Evolutionary conservation across 805 yeast species (phyloP), one percentile per base, ranked within the genome.

Genomic region (Metschnikowia reukaufii): DNA sequence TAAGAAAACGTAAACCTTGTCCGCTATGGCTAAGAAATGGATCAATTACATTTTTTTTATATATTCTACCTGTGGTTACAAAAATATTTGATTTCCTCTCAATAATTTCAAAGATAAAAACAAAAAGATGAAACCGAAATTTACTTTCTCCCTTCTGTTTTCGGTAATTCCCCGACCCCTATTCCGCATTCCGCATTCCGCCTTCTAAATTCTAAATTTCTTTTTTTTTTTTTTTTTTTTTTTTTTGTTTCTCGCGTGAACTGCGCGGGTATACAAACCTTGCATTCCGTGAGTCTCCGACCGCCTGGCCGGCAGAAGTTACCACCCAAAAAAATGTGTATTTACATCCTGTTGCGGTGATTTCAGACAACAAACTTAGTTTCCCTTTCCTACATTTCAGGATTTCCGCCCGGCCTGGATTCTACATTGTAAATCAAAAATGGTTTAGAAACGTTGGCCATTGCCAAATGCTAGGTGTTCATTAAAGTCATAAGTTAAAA

Each of bases 401-500:
- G n/a, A n/a, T n/a, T n/a, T 9, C 8, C 8, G 4, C 5, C 29
- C 12, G 12, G 12, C 12, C 12, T 25, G 3, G 3, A 4, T 2
- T 2, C 5, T 25, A 25, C 29, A 25, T 9, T 3, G 8, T 3
- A 4, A 25, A 25, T 25, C 29, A 25, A 25, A 25, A 25, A 25
- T 25, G 8, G 29, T 9, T 39, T 23, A 8, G 16, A 42, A 37
- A 20, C 8, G 36, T 32, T 45, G 48, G 48, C 48, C 19, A 5
- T 2, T 16, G 48, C 48, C 48, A 45, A 36, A 45, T 45, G 45
- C 44, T 23, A 39, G 20, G 18, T 39, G 44, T 35, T 45, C 48
- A 39, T 45, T 45, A 45, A 45, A 40, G 36, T 45, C 48, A 39
- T 45, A 45, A 36, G 44, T 36, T 36, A 19, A 34, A 44, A 20